Evolutionary conservation across 2,329 filamentous ascomycete species (phyloP).

Genomic region (Calycina marina): DNA sequence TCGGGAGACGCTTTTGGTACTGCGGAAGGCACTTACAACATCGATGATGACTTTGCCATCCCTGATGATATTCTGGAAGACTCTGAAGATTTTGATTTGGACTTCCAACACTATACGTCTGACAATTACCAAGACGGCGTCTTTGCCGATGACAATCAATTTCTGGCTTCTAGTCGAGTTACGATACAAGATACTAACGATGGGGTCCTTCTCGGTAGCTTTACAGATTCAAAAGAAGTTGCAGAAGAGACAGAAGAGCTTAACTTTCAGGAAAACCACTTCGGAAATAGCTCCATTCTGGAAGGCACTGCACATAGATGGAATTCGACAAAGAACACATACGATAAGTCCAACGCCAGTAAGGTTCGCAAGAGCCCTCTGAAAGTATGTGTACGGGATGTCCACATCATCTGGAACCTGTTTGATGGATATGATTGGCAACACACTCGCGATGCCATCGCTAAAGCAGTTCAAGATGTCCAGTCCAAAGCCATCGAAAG

Average conservation of each 20-base stretch:
- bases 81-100: slow-evolving; percentile 25
- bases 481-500: slow-evolving; percentile 71
- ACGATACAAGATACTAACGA: slow-evolving; percentile 28
- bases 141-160: slow-evolving; percentile 24
- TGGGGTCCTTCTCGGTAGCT: slow-evolving; percentile 30
- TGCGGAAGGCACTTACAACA: slow-evolving; percentile 46
- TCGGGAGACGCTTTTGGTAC: slow-evolving; percentile 68
- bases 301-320: slow-evolving; percentile 61
- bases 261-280: slow-evolving; percentile 65
- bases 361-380: slow-evolving; percentile 56
- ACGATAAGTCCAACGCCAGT: slow-evolving; percentile 47
- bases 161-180: slow-evolving; percentile 15
- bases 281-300: slow-evolving; percentile 44
- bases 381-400: slow-evolving; percentile 64
- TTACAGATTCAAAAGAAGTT: slow-evolving; percentile 24
- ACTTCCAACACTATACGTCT: slow-evolving; percentile 34
- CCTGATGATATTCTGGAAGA: slow-evolving; percentile 30
- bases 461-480: slow-evolving; percentile 76
- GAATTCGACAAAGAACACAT: slow-evolving; percentile 65
- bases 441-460: slow-evolving; percentile 71
- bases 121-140: slow-evolving; percentile 16
- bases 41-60: slow-evolving; percentile 45
- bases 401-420: slow-evolving; percentile 93
- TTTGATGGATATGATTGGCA: slow-evolving; percentile 98
- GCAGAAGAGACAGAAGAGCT: slow-evolving; percentile 44